phyloP scores from a whole-genome alignment of 257 asterid species.

The Nicotiana undulata region DNA sequence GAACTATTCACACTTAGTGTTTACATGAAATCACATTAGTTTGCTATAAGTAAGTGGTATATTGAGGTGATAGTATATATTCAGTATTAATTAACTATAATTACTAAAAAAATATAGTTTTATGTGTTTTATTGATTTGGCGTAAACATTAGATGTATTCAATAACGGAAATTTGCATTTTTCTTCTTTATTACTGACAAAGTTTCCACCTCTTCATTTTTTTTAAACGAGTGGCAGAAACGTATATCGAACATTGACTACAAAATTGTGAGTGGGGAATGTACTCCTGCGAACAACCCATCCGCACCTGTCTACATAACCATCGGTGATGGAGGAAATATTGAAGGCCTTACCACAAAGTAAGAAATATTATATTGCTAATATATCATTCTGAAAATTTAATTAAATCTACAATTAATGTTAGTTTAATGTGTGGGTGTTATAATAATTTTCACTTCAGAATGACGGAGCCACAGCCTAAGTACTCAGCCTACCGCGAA shows the following conservation, averaged over 20 bases:
- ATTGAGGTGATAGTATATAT: too few species aligned
- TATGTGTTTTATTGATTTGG: too few species aligned
- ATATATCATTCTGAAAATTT: too few species aligned
- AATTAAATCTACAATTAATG: background rate
- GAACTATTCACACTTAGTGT: too few species aligned
- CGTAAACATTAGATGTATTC: too few species aligned
- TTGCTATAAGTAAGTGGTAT: too few species aligned
- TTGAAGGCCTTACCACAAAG: slow-evolving; percentile 3
- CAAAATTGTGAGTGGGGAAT: background rate
- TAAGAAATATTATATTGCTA: background rate
- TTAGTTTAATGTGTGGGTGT: background rate
- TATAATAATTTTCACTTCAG: background rate
- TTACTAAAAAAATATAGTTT: too few species aligned
- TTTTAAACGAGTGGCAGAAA: background rate
- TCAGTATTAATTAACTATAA: too few species aligned
- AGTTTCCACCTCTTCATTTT: background rate
- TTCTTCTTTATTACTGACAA: too few species aligned
- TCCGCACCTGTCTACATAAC: slow-evolving; percentile 3
- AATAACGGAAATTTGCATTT: too few species aligned
- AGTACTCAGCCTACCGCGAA: background rate
- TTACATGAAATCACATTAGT: too few species aligned
- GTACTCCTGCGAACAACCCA: background rate
- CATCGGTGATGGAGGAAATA: slow-evolving; percentile 8
- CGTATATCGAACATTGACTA: background rate
- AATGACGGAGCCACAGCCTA: background rate